Conservation (phyloP, 305 asterid genomes). For the Petunia hybrid region DNA sequence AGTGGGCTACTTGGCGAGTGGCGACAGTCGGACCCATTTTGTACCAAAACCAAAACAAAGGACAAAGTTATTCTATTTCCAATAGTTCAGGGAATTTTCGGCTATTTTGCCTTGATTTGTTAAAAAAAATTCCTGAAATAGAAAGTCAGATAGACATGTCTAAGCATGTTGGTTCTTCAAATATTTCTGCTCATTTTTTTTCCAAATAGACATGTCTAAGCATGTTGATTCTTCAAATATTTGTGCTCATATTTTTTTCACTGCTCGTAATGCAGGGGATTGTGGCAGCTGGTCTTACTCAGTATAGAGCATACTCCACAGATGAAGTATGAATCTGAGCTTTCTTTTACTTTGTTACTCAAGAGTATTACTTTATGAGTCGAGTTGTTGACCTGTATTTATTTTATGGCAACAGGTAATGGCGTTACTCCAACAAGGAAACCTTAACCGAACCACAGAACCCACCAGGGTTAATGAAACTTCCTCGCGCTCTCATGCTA, state of each 20-base stretch:
- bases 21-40: no score
- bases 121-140: no score
- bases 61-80: no score
- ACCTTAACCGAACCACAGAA: slow-evolving; percentile 63
- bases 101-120: no score
- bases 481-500: slow-evolving; percentile 74
- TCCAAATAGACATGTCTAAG: not conserved
- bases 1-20: no score
- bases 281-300: slow-evolving; percentile 71
- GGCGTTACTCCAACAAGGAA: slow-evolving; percentile 74
- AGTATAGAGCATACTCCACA: slow-evolving; percentile 64
- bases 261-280: slow-evolving; percentile 54
- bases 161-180: not conserved
- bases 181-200: not conserved
- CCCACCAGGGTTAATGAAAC: slow-evolving; percentile 75
- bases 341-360: slow-evolving; percentile 25
- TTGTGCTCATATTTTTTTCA: not conserved
- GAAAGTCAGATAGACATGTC: no score
- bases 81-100: no score
- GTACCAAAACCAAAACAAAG: no score
- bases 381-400: not conserved
- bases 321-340: slow-evolving; percentile 51
- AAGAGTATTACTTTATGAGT: not conserved
- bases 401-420: slow-evolving; percentile 49
- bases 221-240: not conserved